Percentiles rank a stretch among this genome's conserved stretches.
phyloP scores from a whole-genome alignment of 345 rosid species.

The Gossypium ekmanianum region DNA sequence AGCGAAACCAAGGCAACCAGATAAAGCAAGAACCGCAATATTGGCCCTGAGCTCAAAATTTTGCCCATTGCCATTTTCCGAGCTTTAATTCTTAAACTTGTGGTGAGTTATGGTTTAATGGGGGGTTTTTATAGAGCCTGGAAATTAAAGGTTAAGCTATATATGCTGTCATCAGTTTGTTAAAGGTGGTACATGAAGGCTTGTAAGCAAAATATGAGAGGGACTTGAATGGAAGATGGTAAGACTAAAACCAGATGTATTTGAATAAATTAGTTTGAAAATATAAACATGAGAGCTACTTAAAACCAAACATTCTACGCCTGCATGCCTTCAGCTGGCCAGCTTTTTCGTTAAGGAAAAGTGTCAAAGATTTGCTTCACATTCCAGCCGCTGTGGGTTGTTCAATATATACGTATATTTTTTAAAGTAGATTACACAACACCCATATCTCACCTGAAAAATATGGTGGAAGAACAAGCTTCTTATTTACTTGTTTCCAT shows the following conservation, averaged over 20 bases:
- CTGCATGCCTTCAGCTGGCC: background rate
- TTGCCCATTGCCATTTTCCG: background rate
- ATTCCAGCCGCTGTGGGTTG: background rate
- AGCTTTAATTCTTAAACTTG: background rate
- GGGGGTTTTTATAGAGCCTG: slow-evolving; percentile 7
- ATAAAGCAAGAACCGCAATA: slow-evolving; percentile 2
- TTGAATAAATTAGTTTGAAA: background rate
- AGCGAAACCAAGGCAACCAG: background rate
- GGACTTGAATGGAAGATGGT: slow-evolving; percentile 5
- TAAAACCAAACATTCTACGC: slow-evolving; percentile 14
- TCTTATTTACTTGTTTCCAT: background rate
- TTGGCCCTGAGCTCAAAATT: background rate
- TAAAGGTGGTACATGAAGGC: slow-evolving; percentile 13
- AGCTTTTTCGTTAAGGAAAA: slow-evolving; percentile 1
- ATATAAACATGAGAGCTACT: slow-evolving; percentile 15
- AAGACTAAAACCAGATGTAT: background rate
- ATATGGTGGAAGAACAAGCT: background rate
- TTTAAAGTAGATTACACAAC: background rate
- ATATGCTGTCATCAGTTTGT: background rate
- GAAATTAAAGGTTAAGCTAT: background rate
- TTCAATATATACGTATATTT: background rate
- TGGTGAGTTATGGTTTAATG: background rate
- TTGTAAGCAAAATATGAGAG: slow-evolving; percentile 17
- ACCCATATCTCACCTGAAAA: background rate
- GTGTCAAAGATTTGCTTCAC: background rate